Evolutionary conservation across 2,329 filamentous ascomycete species (phyloP).

Genomic region (Pyrenophora seminiperda): DNA sequence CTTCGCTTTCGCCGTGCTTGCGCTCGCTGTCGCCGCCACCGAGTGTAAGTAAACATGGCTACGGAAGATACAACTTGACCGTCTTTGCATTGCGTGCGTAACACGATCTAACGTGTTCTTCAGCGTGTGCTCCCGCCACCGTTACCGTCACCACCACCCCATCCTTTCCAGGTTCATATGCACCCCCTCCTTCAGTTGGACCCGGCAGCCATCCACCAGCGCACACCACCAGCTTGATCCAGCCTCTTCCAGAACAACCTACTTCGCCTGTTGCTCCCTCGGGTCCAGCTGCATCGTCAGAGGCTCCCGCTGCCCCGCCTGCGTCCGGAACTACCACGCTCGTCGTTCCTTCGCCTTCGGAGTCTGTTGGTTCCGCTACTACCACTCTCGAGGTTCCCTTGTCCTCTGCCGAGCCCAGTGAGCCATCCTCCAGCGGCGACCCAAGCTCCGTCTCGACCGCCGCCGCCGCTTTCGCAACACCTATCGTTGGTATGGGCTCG

Average conservation of each 20-base stretch:
- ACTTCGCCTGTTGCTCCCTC: constrained; percentile 9
- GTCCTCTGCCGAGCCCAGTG: constrained; percentile 15
- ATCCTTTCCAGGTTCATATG: constrained; percentile 10
- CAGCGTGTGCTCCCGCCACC: constrained; percentile 26
- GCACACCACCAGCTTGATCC: constrained; percentile 10
- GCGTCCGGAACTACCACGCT: constrained; percentile 8
- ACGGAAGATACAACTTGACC: neutral
- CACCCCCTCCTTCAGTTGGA: constrained; percentile 18
- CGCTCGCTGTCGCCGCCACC: constrained; percentile 25
- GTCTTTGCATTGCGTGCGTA: neutral
- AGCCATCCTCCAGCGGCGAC: constrained; percentile 8
- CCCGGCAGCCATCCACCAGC: constrained; percentile 6
- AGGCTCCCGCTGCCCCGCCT: constrained; percentile 6
- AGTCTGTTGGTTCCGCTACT: constrained; percentile 1
- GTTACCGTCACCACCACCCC: constrained; percentile 29
- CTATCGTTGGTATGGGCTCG: constrained; percentile 26
- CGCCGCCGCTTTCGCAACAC: constrained; percentile 26
- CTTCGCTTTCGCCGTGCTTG: constrained; percentile 27
- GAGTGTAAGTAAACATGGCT: constrained; percentile 18
- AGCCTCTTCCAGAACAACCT: constrained; percentile 12
- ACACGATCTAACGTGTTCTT: constrained; percentile 16
- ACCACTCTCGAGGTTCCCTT: constrained; percentile 5
- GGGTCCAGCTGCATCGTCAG: constrained; percentile 3
- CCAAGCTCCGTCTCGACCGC: constrained; percentile 19
- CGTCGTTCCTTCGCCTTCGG: constrained; percentile 1